Evolutionary conservation across 2,329 filamentous ascomycete species (phyloP), one percentile per base, ranked within the genome.

Genomic region (Ceratocystis cubensis): DNA sequence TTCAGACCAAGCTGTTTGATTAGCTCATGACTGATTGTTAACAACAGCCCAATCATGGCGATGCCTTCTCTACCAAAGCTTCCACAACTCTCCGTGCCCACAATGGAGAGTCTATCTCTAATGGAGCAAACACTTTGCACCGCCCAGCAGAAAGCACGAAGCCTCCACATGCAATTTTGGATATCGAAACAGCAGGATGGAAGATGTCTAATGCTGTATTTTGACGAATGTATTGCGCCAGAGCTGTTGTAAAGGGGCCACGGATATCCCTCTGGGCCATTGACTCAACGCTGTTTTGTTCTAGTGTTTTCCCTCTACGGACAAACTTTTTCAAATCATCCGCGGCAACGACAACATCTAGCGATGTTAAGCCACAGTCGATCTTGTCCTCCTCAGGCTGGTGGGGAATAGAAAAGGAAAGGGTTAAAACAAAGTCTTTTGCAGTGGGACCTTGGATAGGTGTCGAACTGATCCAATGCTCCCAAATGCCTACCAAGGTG

Each of bases 171-270:
- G 81, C 81, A 33, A 85, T 76, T 69, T 82, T 81, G 13, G 75
- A 75, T 28, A 85, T 73, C 1, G 77, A 74, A 2, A 84, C 81
- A n/a, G 78, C 76, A 0, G 82, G 80, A 69, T 84, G 81, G 66
- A 82, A 81, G 69, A 85, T 70, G 70, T 84, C 76, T 15, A 85
- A 72, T 0, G 79, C 81, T 4, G 84, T 74, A 68, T 84, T 81
- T n/a, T 78, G 74, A 65, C 78, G 73, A 5, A 84, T 68, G 66
- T 85, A 84, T 4, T 71, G 71, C 0, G 76, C 78, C 20, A 85
- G 70, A 0, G 81, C 81, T 56, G 80, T 75, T 0, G 77, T 79
- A 69, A 85, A 84, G 0, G 81, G 78, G n/a, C 76, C 74, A 4
- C 68, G 20, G 13, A 69, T 63, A 2, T 66, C 56, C 62, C 63